A percentile compares a stretch with the other conserved stretches of the same genome.
Evolutionary conservation across 768 basidiomycete species (phyloP).

Genomic region (Agrocybe chaxingu): DNA sequence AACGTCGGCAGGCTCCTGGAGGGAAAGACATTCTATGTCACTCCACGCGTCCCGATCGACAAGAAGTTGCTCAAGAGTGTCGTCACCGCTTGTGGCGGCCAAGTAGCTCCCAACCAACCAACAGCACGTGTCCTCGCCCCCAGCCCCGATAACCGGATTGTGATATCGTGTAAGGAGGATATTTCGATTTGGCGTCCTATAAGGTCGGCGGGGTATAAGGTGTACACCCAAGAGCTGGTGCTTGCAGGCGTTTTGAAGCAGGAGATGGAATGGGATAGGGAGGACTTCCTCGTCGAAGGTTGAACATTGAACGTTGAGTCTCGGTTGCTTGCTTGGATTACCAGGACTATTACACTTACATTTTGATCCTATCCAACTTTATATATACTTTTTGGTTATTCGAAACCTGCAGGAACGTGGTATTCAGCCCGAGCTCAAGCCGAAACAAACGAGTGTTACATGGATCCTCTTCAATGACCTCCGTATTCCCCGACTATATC

Average conservation of each 20-base stretch:
- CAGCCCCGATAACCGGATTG: conserved; percentile 43
- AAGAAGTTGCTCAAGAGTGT: conserved; percentile 65
- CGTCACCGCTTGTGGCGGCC: conserved; percentile 66
- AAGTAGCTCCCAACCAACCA: conserved; percentile 53
- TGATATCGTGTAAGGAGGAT: conserved; percentile 69
- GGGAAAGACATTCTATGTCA: conserved; percentile 72
- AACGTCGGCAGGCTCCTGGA: conserved; percentile 54
- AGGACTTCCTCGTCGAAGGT: conserved; percentile 26
- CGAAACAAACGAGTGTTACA: too few species aligned
- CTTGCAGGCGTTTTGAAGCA: conserved; percentile 64
- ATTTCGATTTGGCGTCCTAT: conserved; percentile 64
- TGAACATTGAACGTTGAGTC: too few species aligned
- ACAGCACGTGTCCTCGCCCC: conserved; percentile 53
- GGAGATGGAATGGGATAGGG: conserved; percentile 60
- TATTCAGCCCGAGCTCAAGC: too few species aligned
- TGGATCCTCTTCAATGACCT: too few species aligned
- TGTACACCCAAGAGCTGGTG: conserved; percentile 73
- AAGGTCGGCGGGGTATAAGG: conserved; percentile 38
- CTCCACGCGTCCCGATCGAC: conserved; percentile 59
- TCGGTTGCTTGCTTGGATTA: not conserved
- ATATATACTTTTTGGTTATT: not conserved
- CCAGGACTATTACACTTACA: not conserved
- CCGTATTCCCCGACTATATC: too few species aligned
- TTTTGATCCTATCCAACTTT: not conserved
- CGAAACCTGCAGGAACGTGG: too few species aligned